phyloP scores from a whole-genome alignment of 352 stramenopile species.

The Aphanomyces invadans region DNA sequence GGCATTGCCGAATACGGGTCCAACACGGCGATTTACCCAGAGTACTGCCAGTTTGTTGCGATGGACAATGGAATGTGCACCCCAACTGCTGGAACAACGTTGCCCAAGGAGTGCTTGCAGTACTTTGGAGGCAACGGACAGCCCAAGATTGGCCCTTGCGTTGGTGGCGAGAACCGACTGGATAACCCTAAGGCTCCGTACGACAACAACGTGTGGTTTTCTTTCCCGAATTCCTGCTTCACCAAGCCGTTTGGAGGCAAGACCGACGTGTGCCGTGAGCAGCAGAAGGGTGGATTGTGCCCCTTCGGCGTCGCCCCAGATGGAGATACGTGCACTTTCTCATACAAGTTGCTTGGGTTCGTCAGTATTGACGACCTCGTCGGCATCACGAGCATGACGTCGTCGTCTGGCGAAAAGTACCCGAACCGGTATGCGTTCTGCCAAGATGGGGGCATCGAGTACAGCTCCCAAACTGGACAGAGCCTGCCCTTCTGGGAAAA shows the following conservation, averaged over 20 bases:
- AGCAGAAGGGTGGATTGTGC: constrained; percentile 30
- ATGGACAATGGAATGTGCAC: constrained; percentile 63
- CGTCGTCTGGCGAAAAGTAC: constrained; percentile 29
- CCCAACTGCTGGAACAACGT: constrained; percentile 12
- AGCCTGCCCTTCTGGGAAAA: constrained; percentile 48
- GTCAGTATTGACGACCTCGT: constrained; percentile 50
- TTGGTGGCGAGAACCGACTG: constrained; percentile 35
- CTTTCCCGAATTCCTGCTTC: constrained; percentile 49
- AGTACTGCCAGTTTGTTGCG: constrained; percentile 48
- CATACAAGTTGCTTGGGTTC: constrained; percentile 52
- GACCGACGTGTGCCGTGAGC: constrained; percentile 12
- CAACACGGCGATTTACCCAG: constrained; percentile 34
- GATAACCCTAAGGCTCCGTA: constrained; percentile 45
- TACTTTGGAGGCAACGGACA: constrained; percentile 24
- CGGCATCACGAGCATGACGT: constrained; percentile 50
- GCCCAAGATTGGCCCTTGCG: constrained; percentile 31
- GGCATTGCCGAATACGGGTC: constrained; percentile 43
- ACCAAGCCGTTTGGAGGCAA: constrained; percentile 38
- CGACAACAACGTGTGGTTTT: constrained; percentile 52
- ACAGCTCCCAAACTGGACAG: constrained; percentile 27
- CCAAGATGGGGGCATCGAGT: constrained; percentile 29
- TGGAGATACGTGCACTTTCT: constrained; percentile 54
- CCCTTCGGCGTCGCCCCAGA: constrained; percentile 20
- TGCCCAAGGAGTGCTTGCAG: constrained; percentile 30
- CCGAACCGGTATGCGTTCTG: constrained; percentile 53